Evolutionary conservation across 2,329 filamentous ascomycete genomes (phyloP).

Genomic region (Lecanicillium sp.): DNA sequence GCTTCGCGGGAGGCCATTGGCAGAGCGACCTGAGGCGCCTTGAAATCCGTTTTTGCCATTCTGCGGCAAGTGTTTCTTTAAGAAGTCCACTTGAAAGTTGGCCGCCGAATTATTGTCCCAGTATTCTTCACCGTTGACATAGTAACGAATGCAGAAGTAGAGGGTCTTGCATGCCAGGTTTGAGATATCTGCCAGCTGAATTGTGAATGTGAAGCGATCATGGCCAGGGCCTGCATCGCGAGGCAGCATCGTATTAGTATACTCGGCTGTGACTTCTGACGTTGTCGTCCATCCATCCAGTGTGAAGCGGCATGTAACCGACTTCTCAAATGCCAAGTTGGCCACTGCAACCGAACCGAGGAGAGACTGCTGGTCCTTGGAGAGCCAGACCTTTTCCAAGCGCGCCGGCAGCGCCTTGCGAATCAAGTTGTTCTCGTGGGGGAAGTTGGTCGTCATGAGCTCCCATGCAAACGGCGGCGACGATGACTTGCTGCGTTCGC

Average conservation of each 20-base stretch:
- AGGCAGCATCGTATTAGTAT: conserved; percentile 66
- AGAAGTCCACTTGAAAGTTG: conserved; percentile 94
- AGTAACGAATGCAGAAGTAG: conserved; percentile 86
- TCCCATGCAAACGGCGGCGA: conserved; percentile 72
- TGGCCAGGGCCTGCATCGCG: conserved; percentile 58
- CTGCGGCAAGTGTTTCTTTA: conserved; percentile 62
- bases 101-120: conserved; percentile 89
- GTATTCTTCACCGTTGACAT: conserved; percentile 72
- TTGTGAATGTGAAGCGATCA: conserved; percentile 89
- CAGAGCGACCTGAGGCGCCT: conserved; percentile 41
- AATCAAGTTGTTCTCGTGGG: conserved; percentile 45
- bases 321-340: conserved; percentile 85
- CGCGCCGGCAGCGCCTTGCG: conserved; percentile 63
- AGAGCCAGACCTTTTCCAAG: conserved; percentile 80
- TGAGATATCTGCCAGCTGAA: conserved; percentile 84
- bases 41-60: conserved; percentile 49
- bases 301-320: conserved; percentile 87
- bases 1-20: conserved; percentile 58
- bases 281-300: conserved; percentile 98
- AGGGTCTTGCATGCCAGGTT: conserved; percentile 90
- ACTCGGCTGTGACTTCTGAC: conserved; percentile 89
- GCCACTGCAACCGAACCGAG: conserved; percentile 77
- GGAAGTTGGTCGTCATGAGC: conserved; percentile 78
- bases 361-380: conserved; percentile 77
- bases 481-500: conserved; percentile 30